Base-by-base conservation (phyloP, 805 yeast genomes). In the Candida pseudoglaebosa region DNA sequence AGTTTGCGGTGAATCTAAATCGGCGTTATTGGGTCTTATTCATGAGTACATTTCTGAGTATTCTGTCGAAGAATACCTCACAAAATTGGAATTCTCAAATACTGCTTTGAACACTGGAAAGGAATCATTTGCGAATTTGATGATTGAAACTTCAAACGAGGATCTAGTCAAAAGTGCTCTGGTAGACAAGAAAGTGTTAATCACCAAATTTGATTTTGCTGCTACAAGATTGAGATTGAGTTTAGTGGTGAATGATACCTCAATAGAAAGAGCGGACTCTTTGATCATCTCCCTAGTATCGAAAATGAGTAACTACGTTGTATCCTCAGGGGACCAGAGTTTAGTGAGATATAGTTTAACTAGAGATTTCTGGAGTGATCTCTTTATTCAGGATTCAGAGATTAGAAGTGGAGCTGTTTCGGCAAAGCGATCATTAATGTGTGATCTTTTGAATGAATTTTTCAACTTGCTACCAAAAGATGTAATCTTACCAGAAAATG, bases 1-100 rank as follows among this genome's bases (percentile, higher is more conserved):
- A 3, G 56, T 80, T 4, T 53, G 75, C 15, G 95, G 95, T 7
- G 95, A 86, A 53, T 71, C 81, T 5, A 39, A 56, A 39, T 44
- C 38, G 1, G 52, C 59, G 2, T 34, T 65, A 5, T n/a, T 38
- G 3, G 37, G 39, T 6, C 42, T 59, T 5, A 36, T 50, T 2
- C 17, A 44, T 10, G 37, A 24, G 2, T 37, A 37, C 14, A 17
- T 42, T 16, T 18, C 28, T 8, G 17, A 33, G 4, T 33, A 22
- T 22, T 19, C 28, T 20, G 24, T 9, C 10, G 39, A 39, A 8
- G 37, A 32, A 2, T 26, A 19, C 2, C 44, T 47, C 17, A 33
- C 36, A 17, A 10, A 20, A 8, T 28, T 38, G 29, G 37, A 33
- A 14, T 33, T 33, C 22, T 13, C 28, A 32, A 18, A 13, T 15